phyloP scores from a whole-genome alignment of 495 filamentous ascomycete genomes.

The Glarea lozoyensis region DNA sequence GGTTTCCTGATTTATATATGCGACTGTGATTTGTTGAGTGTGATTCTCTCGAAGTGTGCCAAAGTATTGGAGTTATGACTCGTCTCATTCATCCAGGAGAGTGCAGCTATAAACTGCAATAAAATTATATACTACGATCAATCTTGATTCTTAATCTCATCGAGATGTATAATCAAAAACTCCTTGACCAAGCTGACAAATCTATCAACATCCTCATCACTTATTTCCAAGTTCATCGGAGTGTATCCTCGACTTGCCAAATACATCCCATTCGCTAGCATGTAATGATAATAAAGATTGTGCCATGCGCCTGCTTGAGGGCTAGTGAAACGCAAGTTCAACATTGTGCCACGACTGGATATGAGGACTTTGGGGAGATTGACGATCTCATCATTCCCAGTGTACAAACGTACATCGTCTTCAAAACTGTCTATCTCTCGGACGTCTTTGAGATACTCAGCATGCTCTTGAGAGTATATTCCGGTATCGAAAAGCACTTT shows the following conservation, averaged over 20 bases:
- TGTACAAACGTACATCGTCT: not conserved
- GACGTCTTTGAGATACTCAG: not conserved
- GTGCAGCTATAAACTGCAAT: not conserved
- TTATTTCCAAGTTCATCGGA: not conserved
- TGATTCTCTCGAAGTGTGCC: not conserved
- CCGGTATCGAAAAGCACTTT: not conserved
- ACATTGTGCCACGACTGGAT: not conserved
- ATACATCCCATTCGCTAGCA: not conserved
- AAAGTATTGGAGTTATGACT: not conserved
- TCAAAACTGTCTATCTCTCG: not conserved
- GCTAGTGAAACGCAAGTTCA: not conserved
- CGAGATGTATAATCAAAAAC: not conserved
- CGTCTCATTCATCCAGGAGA: not conserved
- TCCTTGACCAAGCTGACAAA: not conserved
- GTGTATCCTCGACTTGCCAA: not conserved
- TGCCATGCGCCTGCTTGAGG: not conserved
- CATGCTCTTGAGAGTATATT: not conserved
- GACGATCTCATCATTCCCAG: not conserved
- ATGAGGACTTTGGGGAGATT: not conserved
- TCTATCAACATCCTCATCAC: not conserved
- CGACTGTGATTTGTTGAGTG: not conserved
- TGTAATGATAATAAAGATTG: not conserved
- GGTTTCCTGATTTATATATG: no score
- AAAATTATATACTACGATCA: not conserved
- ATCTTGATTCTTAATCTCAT: not conserved